Evolutionary conservation across 2,329 filamentous ascomycete species (phyloP).

Genomic region (Fusarium fracticaudum): DNA sequence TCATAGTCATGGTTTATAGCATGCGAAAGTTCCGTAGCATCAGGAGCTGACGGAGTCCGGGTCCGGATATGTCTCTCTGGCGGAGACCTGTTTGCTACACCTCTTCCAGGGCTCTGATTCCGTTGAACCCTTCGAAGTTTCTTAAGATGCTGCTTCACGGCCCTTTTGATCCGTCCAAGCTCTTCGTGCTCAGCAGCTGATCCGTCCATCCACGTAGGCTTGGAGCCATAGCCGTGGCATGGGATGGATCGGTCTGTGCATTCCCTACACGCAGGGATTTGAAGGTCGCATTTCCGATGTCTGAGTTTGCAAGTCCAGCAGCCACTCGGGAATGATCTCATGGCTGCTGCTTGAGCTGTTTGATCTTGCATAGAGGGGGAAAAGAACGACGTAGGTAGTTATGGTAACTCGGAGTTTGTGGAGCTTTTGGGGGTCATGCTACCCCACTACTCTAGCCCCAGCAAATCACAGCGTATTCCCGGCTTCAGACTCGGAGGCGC

Average conservation of each 20-base stretch:
- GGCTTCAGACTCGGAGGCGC: background rate
- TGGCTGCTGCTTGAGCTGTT: background rate
- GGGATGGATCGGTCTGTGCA: background rate
- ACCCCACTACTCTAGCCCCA: background rate
- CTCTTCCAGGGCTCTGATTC: background rate
- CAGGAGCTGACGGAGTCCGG: background rate
- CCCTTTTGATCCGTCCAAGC: background rate
- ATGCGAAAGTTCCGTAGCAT: too few species aligned
- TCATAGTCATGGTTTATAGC: too few species aligned
- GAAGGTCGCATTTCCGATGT: background rate
- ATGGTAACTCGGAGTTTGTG: background rate
- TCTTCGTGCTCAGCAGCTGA: background rate
- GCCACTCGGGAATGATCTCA: background rate
- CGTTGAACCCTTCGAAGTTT: background rate
- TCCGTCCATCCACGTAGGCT: background rate
- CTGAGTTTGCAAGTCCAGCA: constrained; percentile 1
- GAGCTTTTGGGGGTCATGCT: background rate
- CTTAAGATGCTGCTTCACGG: background rate
- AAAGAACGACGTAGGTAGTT: too few species aligned
- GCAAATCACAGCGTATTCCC: background rate
- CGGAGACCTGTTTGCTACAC: background rate
- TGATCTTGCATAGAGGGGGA: background rate
- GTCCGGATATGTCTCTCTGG: rapidly evolving
- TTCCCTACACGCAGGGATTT: background rate
- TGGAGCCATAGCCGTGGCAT: background rate